Percentiles rank a stretch among this genome's conserved stretches.
These are phyloP conservation scores for Stenogyne calaminthoides DNA, from an alignment of 305 asterid genomes.

Conservation along the genomic window DNA sequence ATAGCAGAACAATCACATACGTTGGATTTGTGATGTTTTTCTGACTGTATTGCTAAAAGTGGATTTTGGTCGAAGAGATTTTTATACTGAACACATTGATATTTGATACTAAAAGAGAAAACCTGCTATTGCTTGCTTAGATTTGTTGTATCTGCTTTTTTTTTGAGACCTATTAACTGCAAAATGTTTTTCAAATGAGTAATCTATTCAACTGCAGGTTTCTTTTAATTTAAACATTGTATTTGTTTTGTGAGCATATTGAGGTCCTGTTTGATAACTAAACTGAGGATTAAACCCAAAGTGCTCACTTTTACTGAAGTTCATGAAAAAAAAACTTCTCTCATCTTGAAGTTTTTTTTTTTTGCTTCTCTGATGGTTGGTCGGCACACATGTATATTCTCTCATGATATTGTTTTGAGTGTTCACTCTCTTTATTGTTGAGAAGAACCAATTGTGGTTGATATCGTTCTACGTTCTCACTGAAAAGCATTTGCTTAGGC, in stretches of 20 bases:
- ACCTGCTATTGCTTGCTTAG: not conserved
- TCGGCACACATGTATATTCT: constrained; percentile 1
- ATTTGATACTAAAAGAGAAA: not conserved
- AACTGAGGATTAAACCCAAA: not conserved
- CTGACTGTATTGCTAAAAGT: not conserved
- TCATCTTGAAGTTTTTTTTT: not conserved
- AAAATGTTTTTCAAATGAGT: not conserved
- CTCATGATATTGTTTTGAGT: not conserved
- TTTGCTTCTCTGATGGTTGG: not conserved
- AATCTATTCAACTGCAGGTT: not conserved
- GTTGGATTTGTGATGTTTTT: not conserved
- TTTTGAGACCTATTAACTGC: not conserved
- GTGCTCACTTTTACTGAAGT: not conserved
- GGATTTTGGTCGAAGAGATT: constrained; percentile 1
- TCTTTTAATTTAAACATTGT: not conserved
- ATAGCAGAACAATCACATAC: not conserved
- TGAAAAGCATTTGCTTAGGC: constrained; percentile 47
- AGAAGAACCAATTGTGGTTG: not conserved
- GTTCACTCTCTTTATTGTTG: constrained; percentile 9
- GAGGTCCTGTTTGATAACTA: not conserved
- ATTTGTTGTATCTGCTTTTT: not conserved
- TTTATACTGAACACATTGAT: not conserved
- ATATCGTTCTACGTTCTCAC: constrained; percentile 16
- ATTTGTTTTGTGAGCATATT: not conserved
- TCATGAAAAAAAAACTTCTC: not conserved